Evolutionary conservation across 2,329 filamentous ascomycete species (phyloP).

Genomic region (Fusarium aywerte): DNA sequence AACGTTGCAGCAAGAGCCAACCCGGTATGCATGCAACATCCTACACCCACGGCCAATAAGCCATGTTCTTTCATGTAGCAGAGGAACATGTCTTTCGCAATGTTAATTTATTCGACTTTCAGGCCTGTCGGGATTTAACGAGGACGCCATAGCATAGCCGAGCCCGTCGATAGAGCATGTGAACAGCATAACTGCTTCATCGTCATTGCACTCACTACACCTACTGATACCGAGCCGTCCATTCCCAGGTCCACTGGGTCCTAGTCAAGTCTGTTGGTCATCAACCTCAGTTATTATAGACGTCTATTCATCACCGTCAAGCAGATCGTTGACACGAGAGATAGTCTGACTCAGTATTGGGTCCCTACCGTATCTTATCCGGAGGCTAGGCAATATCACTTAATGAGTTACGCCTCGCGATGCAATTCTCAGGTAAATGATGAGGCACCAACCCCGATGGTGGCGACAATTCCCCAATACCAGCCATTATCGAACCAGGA

Average conservation of each 20-base stretch:
- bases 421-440: conserved; percentile 7
- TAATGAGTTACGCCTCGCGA: not conserved
- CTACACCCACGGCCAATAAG: conserved; percentile 9
- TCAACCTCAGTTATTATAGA: not conserved
- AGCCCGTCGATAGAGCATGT: not conserved
- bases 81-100: not conserved
- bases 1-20: conserved; percentile 25
- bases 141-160: not conserved
- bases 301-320: not conserved
- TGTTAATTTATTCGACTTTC: not conserved
- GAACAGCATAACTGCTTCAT: not conserved
- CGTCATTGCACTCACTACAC: not conserved
- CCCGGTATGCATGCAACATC: conserved; percentile 38
- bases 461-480: conserved; percentile 7
- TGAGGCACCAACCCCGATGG: conserved; percentile 30
- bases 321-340: not conserved
- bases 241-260: not conserved
- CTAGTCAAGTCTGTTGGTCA: not conserved
- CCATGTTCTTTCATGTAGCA: not conserved
- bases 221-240: not conserved
- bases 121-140: not conserved
- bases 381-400: not conserved
- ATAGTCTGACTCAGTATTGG: not conserved
- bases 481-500: conserved; percentile 10
- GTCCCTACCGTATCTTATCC: not conserved